These are phyloP conservation scores for Aspergillus hancockii DNA, from an alignment of 495 filamentous ascomycete species.

Conservation along the genomic window DNA sequence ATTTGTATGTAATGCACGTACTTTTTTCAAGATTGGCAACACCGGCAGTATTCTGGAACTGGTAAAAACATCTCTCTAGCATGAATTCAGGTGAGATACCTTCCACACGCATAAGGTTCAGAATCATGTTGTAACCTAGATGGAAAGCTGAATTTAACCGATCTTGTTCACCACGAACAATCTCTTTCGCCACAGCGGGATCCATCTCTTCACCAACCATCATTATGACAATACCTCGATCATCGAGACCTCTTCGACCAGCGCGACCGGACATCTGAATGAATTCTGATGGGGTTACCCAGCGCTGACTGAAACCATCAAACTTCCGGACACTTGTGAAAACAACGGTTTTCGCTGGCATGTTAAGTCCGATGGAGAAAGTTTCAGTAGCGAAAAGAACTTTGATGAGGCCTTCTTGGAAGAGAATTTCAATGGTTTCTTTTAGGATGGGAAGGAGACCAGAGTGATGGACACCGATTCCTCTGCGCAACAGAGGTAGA, in stretches of 20 bases:
- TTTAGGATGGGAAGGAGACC: conserved; percentile 94
- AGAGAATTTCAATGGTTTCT: conserved; percentile 97
- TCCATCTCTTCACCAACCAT: conserved; percentile 98
- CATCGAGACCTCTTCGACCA: conserved; percentile 93
- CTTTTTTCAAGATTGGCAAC: conserved; percentile 76
- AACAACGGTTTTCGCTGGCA: conserved; percentile 98
- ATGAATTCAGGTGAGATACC: conserved; percentile 96
- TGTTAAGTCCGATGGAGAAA: conserved; percentile 97
- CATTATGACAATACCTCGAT: conserved; percentile 98
- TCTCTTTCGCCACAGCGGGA: conserved; percentile 86
- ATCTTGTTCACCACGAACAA: conserved; percentile 95
- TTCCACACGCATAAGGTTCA: conserved; percentile 93
- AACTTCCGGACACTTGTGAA: conserved; percentile 96
- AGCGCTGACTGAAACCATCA: conserved; percentile 78
- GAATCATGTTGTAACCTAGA: conserved; percentile 98
- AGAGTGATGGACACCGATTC: conserved; percentile 96
- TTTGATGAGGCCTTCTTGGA: conserved; percentile 97
- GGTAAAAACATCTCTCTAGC: conserved; percentile 94
- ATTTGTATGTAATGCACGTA: conserved; percentile 23
- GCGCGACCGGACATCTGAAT: conserved; percentile 98
- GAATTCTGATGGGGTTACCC: conserved; percentile 93
- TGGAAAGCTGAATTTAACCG: conserved; percentile 97
- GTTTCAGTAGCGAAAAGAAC: conserved; percentile 97
- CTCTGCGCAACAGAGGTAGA: conserved; percentile 82
- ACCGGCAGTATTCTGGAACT: conserved; percentile 92